Base-by-base conservation (phyloP, 352 stramenopile genomes). In the Globisporangium camurandrum region DNA sequence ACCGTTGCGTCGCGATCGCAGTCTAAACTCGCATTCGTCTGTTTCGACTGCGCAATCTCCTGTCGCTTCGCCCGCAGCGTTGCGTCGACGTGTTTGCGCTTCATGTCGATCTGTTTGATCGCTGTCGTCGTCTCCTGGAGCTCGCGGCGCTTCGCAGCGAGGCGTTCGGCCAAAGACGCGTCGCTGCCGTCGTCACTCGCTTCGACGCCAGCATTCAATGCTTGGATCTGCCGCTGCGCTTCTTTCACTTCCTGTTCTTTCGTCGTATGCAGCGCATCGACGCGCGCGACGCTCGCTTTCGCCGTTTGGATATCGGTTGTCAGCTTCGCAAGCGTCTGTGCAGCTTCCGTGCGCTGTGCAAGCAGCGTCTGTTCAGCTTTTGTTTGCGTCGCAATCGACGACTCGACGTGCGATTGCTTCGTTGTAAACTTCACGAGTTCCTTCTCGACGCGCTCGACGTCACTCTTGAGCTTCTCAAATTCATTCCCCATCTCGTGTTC, bases 81-180 rank as follows among this genome's bases (percentile, higher is more conserved):
- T 49, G 96, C 94, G 38, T 84, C 77, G 52, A 96, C 71, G 60
- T 98, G 93, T 50, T 96, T 91, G 34, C 98, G 81, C 57, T 97
- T 96, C 62, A 98, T 83, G 42, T 95, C 85, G 24, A 94, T 88
- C 64, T 98, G 90, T 56, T 97, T 88, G 20, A 89, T 69, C 1
- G 72, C 65, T 20, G 84, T 93, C 51, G 70, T 83, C 17, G 62
- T 83, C 55, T 88, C 78, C 48, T 94, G 84, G 3, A 94, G 52
- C 46, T 92, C 81, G 9, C 77, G 71, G 51, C 91, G 77, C 57
- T 89, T 94, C 12, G 73, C 65, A 16, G 77, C 77, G 23, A 94
- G 68, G 10, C 70, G 71, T 46, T 94, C 84, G 3, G 69, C 84
- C 2, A 94, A 55, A 0, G 81, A 94, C 46, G 88, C 75, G 30